Percentiles rank a stretch among this genome's conserved stretches.
These are phyloP conservation scores for Rhizopus stolonifer DNA, from an alignment of 371 early-diverging fungal species.

Conservation along the genomic window DNA sequence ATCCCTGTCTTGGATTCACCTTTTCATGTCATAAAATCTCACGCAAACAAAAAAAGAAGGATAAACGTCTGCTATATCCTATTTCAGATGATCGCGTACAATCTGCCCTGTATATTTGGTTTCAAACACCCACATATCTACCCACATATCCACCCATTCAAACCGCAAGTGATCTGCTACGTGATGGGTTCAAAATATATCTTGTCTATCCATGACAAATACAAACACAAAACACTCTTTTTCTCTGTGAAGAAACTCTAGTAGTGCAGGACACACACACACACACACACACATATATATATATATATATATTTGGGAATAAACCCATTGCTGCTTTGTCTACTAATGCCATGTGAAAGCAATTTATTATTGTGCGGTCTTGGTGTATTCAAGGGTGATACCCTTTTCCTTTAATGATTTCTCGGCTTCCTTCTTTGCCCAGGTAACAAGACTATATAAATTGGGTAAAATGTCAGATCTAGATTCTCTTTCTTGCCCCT, in stretches of 20 bases:
- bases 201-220: not conserved
- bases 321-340: no score
- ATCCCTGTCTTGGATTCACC: not conserved
- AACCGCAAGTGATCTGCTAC: not conserved
- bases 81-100: not conserved
- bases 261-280: no score
- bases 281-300: no score
- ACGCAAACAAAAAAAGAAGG: not conserved
- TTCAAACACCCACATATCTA: no score
- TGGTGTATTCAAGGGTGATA: conserved; percentile 32
- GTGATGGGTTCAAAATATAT: not conserved
- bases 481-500: no score
- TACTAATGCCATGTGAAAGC: not conserved
- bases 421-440: conserved; percentile 56
- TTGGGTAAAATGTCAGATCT: not conserved
- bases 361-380: conserved; percentile 25
- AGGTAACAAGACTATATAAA: conserved; percentile 39
- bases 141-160: not conserved
- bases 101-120: not conserved
- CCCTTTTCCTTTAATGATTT: conserved; percentile 55
- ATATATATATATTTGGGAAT: not conserved
- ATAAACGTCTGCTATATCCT: not conserved
- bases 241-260: no score
- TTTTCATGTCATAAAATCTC: not conserved
- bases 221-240: not conserved